Conservation (phyloP, 106 monocot genomes). For the Ottelia alismoides region DNA sequence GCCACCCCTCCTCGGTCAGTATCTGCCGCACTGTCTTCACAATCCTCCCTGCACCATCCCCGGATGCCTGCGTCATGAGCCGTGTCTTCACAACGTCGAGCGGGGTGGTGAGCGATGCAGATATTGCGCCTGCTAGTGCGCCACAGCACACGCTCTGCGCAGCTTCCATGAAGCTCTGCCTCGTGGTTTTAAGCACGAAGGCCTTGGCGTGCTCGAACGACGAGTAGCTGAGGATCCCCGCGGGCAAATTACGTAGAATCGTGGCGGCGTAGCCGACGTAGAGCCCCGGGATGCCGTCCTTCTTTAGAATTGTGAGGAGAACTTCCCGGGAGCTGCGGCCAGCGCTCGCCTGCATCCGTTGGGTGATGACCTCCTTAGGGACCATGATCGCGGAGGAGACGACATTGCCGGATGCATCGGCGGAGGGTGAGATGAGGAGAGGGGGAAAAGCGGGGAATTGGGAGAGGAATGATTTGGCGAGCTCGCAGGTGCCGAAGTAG, state of each 20-base stretch:
- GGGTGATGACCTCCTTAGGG: slow-evolving; percentile 97
- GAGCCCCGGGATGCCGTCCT: slow-evolving; percentile 79
- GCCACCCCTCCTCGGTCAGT: slow-evolving; percentile 71
- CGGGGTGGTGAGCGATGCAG: slow-evolving; percentile 83
- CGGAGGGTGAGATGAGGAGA: slow-evolving; percentile 38
- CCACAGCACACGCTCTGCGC: slow-evolving; percentile 69
- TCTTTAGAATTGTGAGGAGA: slow-evolving; percentile 46
- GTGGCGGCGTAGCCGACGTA: slow-evolving; percentile 91
- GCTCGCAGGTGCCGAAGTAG: slow-evolving; percentile 94
- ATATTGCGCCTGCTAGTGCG: slow-evolving; percentile 87
- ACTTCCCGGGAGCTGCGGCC: slow-evolving; percentile 73
- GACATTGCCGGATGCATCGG: slow-evolving; percentile 80
- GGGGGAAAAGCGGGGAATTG: slow-evolving; percentile 18
- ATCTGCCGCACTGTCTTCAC: slow-evolving; percentile 50
- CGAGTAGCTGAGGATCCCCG: slow-evolving; percentile 86
- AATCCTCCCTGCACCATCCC: slow-evolving; percentile 39
- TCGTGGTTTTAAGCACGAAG: slow-evolving; percentile 39
- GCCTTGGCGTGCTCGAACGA: slow-evolving; percentile 93
- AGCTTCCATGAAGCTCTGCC: slow-evolving; percentile 45
- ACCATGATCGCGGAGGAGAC: slow-evolving; percentile 98
- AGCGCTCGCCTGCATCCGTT: slow-evolving; percentile 83
- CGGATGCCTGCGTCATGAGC: slow-evolving; percentile 63
- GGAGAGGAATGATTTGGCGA: slow-evolving; percentile 60
- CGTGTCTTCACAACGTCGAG: slow-evolving; percentile 95
- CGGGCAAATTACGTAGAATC: slow-evolving; percentile 67